Percentiles rank a stretch among this genome's conserved stretches.
Evolutionary conservation across 441 rosid genomes (phyloP).

Genomic region (Jatropha multifida): DNA sequence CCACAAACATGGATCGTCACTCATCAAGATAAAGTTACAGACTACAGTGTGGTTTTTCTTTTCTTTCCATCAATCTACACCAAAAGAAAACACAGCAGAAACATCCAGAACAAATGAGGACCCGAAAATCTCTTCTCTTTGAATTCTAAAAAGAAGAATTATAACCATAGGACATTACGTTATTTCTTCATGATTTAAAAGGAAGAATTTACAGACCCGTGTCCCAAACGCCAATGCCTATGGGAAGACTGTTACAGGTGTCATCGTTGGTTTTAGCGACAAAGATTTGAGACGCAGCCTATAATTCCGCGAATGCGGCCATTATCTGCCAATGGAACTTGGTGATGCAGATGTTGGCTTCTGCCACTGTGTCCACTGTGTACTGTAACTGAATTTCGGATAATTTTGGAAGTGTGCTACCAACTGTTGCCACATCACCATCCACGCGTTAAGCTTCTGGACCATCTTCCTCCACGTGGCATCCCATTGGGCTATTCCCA

Average conservation of each 20-base stretch:
- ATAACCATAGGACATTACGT: background rate
- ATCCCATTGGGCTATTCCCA: background rate
- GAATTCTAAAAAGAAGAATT: background rate
- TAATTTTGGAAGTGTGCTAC: background rate
- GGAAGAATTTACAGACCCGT: background rate
- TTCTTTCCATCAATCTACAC: no score
- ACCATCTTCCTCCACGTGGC: background rate
- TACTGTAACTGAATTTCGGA: background rate
- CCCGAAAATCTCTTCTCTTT: background rate
- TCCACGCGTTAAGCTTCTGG: background rate
- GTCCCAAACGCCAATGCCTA: background rate
- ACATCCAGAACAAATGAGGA: background rate
- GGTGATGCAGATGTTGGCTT: background rate
- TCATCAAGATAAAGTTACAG: background rate
- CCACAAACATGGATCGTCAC: no score
- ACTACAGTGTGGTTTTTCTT: background rate
- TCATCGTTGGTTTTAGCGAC: background rate
- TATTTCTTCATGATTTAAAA: background rate
- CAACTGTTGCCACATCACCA: slow-evolving; percentile 4
- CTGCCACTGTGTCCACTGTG: no score
- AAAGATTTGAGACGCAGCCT: background rate
- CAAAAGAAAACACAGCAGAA: background rate
- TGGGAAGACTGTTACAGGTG: background rate
- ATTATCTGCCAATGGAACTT: background rate
- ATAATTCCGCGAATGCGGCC: background rate